Percentiles rank a stretch among this genome's conserved stretches.
Evolutionary conservation across 768 basidiomycete species (phyloP).

Genomic region (Obba rivulosa): DNA sequence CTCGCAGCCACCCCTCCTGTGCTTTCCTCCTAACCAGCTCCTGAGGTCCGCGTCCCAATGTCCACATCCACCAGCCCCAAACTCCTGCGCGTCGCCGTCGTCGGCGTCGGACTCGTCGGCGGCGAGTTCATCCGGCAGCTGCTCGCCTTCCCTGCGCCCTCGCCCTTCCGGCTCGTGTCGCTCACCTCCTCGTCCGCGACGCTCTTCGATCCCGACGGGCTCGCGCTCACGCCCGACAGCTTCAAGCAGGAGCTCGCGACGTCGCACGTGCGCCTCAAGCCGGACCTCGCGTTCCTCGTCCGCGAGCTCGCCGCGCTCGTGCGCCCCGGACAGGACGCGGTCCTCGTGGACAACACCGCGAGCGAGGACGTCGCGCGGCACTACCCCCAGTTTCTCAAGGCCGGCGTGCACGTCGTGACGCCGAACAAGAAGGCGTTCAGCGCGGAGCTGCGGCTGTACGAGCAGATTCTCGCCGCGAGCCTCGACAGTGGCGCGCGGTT

Average conservation of each 20-base stretch:
- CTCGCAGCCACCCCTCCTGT: too few relatives aligned
- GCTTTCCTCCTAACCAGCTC: too few relatives aligned
- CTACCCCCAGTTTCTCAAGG: slow-evolving; percentile 76
- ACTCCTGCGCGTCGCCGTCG: slow-evolving; percentile 58
- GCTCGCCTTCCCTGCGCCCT: slow-evolving; percentile 51
- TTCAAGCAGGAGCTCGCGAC: slow-evolving; percentile 45
- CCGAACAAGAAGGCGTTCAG: slow-evolving; percentile 98
- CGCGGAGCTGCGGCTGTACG: slow-evolving; percentile 60
- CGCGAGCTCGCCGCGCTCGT: slow-evolving; percentile 42
- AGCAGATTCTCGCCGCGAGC: slow-evolving; percentile 58
- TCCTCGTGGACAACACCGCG: slow-evolving; percentile 90
- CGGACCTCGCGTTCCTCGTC: slow-evolving; percentile 36
- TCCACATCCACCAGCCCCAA: slow-evolving; percentile 10
- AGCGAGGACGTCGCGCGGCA: slow-evolving; percentile 72
- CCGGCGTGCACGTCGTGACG: slow-evolving; percentile 84
- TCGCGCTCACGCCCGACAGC: slow-evolving; percentile 32
- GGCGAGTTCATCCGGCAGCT: slow-evolving; percentile 82
- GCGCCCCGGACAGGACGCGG: slow-evolving; percentile 43
- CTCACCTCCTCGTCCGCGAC: slow-evolving; percentile 63
- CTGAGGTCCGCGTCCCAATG: too few relatives aligned
- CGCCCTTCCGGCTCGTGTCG: slow-evolving; percentile 60
- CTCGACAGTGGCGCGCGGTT: slow-evolving; percentile 58
- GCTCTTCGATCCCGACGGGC: slow-evolving; percentile 46
- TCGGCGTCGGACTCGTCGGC: slow-evolving; percentile 93
- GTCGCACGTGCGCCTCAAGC: slow-evolving; percentile 33